phyloP scores from a whole-genome alignment of 202 grass and related monocot genomes.

The Eragrostis tef region DNA sequence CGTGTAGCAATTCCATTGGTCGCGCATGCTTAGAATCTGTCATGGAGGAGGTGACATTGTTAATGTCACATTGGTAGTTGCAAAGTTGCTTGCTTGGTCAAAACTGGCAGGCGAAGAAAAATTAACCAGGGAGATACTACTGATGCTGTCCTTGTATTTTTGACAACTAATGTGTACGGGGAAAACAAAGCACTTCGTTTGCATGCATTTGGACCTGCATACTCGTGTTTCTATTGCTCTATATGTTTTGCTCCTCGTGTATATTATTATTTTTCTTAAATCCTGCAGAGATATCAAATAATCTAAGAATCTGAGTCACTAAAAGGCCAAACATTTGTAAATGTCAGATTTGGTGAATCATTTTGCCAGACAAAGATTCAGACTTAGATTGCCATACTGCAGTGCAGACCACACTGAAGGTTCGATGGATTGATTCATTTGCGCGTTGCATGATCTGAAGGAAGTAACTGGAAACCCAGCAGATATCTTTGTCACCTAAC shows the following conservation, averaged over 20 bases:
- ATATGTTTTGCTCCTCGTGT: not conserved
- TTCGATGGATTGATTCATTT: not conserved
- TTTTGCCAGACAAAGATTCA: no score
- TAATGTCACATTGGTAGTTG: not conserved
- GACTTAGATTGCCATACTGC: no score
- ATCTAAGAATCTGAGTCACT: no score
- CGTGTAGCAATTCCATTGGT: conserved; percentile 69
- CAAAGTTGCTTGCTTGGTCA: not conserved
- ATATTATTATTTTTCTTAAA: not conserved
- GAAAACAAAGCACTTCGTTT: not conserved
- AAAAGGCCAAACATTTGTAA: not conserved
- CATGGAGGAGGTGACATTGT: not conserved
- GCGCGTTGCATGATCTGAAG: not conserved
- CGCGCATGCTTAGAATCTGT: conserved; percentile 78
- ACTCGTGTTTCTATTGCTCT: not conserved
- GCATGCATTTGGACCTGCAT: not conserved
- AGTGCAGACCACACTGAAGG: no score
- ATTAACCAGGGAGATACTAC: not conserved
- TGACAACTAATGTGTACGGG: not conserved
- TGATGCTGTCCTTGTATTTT: not conserved
- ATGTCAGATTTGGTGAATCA: not conserved
- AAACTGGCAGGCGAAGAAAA: not conserved
- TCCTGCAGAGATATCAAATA: not conserved
- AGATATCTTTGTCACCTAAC: not conserved
- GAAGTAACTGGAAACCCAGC: not conserved